Conservation (phyloP, 345 rosid species). For the Linum lewisii region DNA sequence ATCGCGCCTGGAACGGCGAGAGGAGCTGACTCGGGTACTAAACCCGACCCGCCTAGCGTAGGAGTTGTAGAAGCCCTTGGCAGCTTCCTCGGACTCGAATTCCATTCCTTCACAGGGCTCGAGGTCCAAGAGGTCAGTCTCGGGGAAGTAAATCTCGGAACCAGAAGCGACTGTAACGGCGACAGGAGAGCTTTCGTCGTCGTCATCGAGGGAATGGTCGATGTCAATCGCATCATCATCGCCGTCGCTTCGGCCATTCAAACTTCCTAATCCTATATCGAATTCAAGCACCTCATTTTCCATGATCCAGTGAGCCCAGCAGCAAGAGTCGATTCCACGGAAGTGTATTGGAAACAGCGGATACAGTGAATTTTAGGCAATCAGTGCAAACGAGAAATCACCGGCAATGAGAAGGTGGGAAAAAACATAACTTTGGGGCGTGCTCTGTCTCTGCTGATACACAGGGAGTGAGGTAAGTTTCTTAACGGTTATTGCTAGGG, state of each 20-base stretch:
- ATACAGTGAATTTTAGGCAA: too few species aligned
- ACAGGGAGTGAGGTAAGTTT: too few species aligned
- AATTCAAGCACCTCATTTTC: conserved; percentile 43
- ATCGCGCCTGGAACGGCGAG: conserved; percentile 54
- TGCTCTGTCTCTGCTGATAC: too few species aligned
- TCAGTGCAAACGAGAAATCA: too few species aligned
- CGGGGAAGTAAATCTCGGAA: conserved; percentile 26
- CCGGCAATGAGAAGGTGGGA: too few species aligned
- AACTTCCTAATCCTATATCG: conserved; percentile 37
- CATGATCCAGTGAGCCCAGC: conserved; percentile 9
- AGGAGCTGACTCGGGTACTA: conserved; percentile 51
- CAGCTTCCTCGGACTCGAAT: conserved; percentile 60
- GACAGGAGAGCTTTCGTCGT: conserved; percentile 17
- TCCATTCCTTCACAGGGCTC: conserved; percentile 64
- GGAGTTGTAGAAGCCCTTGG: conserved; percentile 56
- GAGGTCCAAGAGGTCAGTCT: conserved; percentile 33
- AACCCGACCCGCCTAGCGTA: conserved; percentile 61
- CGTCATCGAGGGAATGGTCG: conserved; percentile 27
- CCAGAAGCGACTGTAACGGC: conserved; percentile 13
- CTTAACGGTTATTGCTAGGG: too few species aligned
- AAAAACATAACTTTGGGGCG: too few species aligned
- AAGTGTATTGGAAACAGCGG: background rate
- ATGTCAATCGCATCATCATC: conserved; percentile 29
- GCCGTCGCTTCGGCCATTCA: conserved; percentile 14
- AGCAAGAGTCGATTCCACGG: background rate